A percentile compares a stretch with the other conserved stretches of the same genome.
Evolutionary conservation across 495 filamentous ascomycete genomes (phyloP).

Genomic region (Talaromyces thailandensis): DNA sequence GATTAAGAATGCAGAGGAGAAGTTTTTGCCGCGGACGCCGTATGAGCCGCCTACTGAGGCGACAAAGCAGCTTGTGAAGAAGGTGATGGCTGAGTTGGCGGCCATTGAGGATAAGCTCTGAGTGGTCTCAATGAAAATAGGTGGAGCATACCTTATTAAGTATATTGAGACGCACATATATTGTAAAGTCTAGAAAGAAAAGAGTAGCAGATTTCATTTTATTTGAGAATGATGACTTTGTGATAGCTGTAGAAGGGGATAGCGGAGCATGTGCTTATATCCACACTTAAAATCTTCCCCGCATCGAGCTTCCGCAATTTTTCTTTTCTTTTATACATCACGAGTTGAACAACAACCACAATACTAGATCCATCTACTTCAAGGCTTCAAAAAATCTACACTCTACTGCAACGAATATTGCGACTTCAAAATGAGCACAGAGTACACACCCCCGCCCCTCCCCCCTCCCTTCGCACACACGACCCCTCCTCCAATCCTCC

Average conservation of each 20-base stretch:
- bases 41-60: constrained; percentile 42
- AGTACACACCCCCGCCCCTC: constrained; percentile 41
- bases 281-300: background rate
- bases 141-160: background rate
- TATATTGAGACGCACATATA: background rate
- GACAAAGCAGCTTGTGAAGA: constrained; percentile 37
- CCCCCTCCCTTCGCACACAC: constrained; percentile 58
- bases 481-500: constrained; percentile 45
- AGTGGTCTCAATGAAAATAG: background rate
- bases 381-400: background rate
- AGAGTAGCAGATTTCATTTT: background rate
- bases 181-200: background rate
- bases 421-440: background rate
- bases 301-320: background rate
- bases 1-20: constrained; percentile 45
- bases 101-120: constrained; percentile 33
- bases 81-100: constrained; percentile 38
- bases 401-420: background rate
- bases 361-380: background rate
- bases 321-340: background rate
- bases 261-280: background rate
- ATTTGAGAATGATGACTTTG: background rate
- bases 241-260: background rate
- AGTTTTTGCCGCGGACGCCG: constrained; percentile 48
- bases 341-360: background rate